Evolutionary conservation across 176 grass and related monocot genomes (phyloP).

Genomic region (Saccharum spontaneum): DNA sequence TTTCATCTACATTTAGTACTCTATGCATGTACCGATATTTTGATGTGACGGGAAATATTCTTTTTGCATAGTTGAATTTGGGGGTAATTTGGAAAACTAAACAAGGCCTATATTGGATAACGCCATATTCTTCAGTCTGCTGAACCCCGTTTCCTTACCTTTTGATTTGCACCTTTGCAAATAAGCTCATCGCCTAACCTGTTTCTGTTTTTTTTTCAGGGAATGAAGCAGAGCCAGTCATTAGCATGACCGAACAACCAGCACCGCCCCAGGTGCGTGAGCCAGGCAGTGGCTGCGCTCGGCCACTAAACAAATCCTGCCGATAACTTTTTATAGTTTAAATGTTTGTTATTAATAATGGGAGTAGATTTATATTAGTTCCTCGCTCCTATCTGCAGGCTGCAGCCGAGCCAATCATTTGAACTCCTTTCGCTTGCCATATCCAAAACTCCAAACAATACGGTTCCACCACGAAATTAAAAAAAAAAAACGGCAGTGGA

Average conservation of each 20-base stretch:
- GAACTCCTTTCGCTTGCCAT: background rate
- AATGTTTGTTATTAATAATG: background rate
- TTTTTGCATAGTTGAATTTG: too few species aligned
- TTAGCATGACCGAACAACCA: slow-evolving; percentile 9
- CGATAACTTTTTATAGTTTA: background rate
- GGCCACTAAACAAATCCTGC: background rate
- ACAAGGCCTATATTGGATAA: too few species aligned
- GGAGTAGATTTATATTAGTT: background rate
- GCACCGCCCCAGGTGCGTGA: background rate
- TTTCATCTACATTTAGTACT: too few species aligned
- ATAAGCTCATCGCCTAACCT: background rate
- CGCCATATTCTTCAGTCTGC: too few species aligned
- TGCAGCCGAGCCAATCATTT: slow-evolving; percentile 22
- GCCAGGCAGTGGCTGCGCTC: slow-evolving; percentile 8
- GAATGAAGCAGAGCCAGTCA: background rate
- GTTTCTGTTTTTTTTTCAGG: background rate
- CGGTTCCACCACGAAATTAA: background rate
- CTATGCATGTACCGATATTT: too few species aligned
- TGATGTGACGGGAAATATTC: too few species aligned
- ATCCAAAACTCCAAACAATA: background rate
- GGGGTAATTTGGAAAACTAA: too few species aligned
- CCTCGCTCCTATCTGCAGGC: background rate
- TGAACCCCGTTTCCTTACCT: too few species aligned
- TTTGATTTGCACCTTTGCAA: too few species aligned
- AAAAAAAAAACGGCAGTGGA: background rate